These are phyloP conservation scores for Psilocybe cyanescens DNA, from an alignment of 768 basidiomycete species.

Conservation along the genomic window DNA sequence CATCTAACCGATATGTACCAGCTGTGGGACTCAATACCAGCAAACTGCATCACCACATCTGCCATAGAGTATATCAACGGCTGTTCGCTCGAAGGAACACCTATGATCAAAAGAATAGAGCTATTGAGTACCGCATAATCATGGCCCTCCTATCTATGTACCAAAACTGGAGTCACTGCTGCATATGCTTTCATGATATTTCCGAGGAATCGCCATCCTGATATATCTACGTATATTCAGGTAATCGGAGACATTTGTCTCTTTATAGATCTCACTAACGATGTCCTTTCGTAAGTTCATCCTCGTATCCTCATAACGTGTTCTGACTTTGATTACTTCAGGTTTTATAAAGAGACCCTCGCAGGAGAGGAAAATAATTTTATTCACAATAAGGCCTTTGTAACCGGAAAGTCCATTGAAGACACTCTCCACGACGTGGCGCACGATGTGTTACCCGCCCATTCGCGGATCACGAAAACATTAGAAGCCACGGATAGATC, in stretches of 20 bases:
- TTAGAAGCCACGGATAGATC: background rate
- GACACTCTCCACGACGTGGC: background rate
- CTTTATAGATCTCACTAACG: slow-evolving; percentile 3
- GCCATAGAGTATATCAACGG: slow-evolving; percentile 8
- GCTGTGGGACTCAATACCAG: slow-evolving; percentile 2
- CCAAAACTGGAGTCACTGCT: background rate
- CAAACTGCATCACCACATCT: slow-evolving; percentile 1
- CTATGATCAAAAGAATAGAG: background rate
- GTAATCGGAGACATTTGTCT: background rate
- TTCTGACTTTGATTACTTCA: background rate
- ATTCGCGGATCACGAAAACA: background rate
- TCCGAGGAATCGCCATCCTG: background rate
- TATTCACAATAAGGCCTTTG: background rate
- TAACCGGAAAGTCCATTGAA: background rate
- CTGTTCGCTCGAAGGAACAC: background rate
- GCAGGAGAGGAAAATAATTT: slow-evolving; percentile 3
- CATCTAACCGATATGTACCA: slow-evolving; percentile 3
- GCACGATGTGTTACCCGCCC: background rate
- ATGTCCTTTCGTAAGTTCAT: slow-evolving; percentile 7
- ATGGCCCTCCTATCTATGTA: slow-evolving; percentile 6
- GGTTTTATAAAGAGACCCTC: slow-evolving; percentile 9
- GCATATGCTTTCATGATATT: slow-evolving; percentile 10
- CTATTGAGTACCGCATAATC: background rate
- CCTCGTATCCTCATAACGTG: background rate
- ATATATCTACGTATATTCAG: slow-evolving; percentile 7